Evolutionary conservation across 2,329 filamentous ascomycete genomes (phyloP).

Genomic region (Hypoxylon sp.): DNA sequence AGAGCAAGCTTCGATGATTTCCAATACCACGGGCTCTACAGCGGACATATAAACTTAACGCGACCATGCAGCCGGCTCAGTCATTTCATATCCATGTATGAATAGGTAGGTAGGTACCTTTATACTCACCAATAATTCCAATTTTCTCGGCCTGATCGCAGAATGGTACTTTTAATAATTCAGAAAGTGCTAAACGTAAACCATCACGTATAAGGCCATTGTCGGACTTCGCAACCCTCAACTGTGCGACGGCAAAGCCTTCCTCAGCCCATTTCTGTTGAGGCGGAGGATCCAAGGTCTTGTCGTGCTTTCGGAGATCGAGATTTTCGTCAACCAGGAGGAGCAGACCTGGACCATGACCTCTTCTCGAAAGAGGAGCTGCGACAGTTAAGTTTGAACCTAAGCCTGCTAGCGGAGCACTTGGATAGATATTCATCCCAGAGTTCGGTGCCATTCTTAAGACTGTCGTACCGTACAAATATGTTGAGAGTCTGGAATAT

Average conservation of each 20-base stretch:
- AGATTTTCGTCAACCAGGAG: slow-evolving; percentile 48
- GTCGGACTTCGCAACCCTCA: slow-evolving; percentile 51
- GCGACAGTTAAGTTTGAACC: slow-evolving; percentile 46
- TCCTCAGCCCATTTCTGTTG: slow-evolving; percentile 79
- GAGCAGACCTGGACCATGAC: slow-evolving; percentile 56
- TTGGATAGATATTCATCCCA: not conserved
- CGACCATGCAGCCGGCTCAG: slow-evolving; percentile 7
- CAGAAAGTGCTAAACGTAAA: slow-evolving; percentile 43
- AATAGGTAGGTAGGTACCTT: no score
- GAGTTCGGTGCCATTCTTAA: not conserved
- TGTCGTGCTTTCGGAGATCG: slow-evolving; percentile 41
- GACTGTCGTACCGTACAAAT: not conserved
- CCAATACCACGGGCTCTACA: slow-evolving; percentile 18
- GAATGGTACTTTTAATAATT: slow-evolving; percentile 32
- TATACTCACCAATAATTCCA: slow-evolving; percentile 37
- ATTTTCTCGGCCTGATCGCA: slow-evolving; percentile 37
- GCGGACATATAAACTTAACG: slow-evolving; percentile 35
- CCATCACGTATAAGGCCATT: slow-evolving; percentile 23
- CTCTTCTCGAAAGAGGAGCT: slow-evolving; percentile 54
- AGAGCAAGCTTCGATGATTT: slow-evolving; percentile 43
- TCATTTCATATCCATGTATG: not conserved
- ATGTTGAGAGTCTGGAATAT: not conserved
- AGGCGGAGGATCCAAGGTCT: slow-evolving; percentile 63
- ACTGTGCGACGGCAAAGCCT: slow-evolving; percentile 72
- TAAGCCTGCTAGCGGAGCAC: not conserved